Evolutionary conservation across 768 basidiomycete species (phyloP).

Genomic region (Rhodosporidiobolus odoratus): DNA sequence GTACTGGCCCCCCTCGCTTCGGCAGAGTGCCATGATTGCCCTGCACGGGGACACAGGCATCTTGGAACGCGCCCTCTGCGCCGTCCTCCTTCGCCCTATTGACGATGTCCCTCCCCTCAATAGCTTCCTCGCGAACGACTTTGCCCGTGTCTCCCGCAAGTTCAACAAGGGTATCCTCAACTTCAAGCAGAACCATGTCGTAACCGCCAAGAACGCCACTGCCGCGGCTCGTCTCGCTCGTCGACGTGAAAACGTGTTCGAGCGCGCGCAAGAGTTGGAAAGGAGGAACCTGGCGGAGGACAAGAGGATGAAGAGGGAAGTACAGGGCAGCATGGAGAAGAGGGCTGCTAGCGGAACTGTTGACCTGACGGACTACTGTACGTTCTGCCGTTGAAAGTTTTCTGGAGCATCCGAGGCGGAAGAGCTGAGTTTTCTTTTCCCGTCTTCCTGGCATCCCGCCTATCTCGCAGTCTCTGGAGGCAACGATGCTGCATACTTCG

Average conservation of each 20-base stretch:
- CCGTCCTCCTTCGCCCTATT: background rate
- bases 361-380: conserved; percentile 34
- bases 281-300: background rate
- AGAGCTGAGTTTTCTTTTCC: no score
- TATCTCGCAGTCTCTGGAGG: conserved; percentile 22
- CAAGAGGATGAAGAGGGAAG: conserved; percentile 1
- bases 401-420: background rate
- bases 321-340: conserved; percentile 2
- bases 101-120: background rate
- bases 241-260: conserved; percentile 16
- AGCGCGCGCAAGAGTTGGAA: conserved; percentile 23
- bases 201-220: conserved; percentile 3
- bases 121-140: conserved; percentile 34
- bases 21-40: no score
- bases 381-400: background rate
- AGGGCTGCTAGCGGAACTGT: conserved; percentile 17
- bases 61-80: background rate
- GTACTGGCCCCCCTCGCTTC: no score
- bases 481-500: conserved; percentile 35
- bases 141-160: conserved; percentile 17
- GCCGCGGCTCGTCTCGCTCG: conserved; percentile 6
- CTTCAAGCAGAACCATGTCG: conserved; percentile 31
- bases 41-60: no score
- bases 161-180: conserved; percentile 14
- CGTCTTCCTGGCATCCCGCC: background rate